Percentiles rank a stretch among this genome's conserved stretches.
Evolutionary conservation across 345 rosid genomes (phyloP).

Genomic region (Hevea brasiliensis): DNA sequence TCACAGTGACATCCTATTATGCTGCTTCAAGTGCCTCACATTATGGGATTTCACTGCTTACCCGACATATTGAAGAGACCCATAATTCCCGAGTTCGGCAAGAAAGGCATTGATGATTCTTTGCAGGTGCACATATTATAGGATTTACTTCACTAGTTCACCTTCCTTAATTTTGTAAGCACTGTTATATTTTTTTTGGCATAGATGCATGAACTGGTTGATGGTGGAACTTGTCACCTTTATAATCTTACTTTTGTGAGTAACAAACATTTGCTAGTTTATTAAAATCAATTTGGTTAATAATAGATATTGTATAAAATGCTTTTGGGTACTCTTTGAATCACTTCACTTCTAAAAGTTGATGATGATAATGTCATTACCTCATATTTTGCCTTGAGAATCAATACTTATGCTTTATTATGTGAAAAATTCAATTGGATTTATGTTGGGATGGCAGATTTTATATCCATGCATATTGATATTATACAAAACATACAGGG

Average conservation of each 20-base stretch:
- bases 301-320: neutral
- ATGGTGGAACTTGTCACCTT: neutral
- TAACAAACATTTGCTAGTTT: neutral
- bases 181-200: neutral
- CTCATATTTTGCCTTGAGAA: neutral
- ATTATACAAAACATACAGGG: neutral
- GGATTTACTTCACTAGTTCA: too few species aligned
- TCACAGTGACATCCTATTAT: slow-evolving; percentile 81
- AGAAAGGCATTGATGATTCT: neutral
- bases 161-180: neutral
- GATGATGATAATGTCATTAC: neutral
- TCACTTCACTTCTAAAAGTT: too few species aligned
- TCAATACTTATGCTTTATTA: neutral
- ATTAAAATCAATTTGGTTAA: neutral
- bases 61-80: slow-evolving; percentile 67
- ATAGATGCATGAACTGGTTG: neutral
- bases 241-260: neutral
- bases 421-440: neutral
- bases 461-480: neutral
- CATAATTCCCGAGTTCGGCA: slow-evolving; percentile 46
- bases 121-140: neutral
- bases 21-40: slow-evolving; percentile 94
- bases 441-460: neutral
- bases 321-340: neutral
- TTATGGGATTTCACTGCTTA: slow-evolving; percentile 77